Evolutionary conservation across 495 filamentous ascomycete genomes (phyloP), one percentile per base, ranked within the genome.

Genomic region (Amorphotheca resinae): DNA sequence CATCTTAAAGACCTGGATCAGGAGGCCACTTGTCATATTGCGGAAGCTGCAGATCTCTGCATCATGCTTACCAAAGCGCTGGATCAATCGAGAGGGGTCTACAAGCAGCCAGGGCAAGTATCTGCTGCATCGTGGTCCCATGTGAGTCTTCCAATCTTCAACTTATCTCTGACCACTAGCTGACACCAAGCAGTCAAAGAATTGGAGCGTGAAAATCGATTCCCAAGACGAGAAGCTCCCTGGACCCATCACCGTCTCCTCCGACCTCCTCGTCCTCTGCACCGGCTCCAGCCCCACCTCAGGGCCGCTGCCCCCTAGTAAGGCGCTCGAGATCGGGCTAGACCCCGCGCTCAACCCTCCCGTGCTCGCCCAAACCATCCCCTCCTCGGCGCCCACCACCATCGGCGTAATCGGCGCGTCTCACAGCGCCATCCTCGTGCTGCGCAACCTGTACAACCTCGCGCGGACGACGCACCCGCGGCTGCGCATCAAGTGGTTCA

Each of bases 401-500:
- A 51, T 78, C 28, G 72, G 63, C 16, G 71, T 79, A 20, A 62
- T 79, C 14, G 75, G 75, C 16, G 73, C 74, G 23, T 77, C 73
- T 5, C 74, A 78, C 58, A 75, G 70, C 44, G 75, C 75, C 25
- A 72, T 79, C 17, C 65, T 78, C 4, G 74, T 73, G 20, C 65
- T 79, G 16, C 64, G 74, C 39, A 79, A 79, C 56, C 61, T 79
- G 21, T 59, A 71, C 53, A 58, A 66, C 9, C 63, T 79, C 9
- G 69, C 69, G 12, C 53, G 55, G 33, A 52, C 60, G 17, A 61
- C 66, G 0, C 72, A 77, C 43, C 68, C 71, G 0, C 48, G 60
- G 8, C 62, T 79, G 4, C 72, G 67, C 22, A 60, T 78, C 12
- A 72, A 70, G 34, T 78, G 74, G 74, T 74, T 78, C 55, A 75